Evolutionary conservation across 2,329 filamentous ascomycete genomes (phyloP).

Genomic region (Trichoderma citrinoviride): DNA sequence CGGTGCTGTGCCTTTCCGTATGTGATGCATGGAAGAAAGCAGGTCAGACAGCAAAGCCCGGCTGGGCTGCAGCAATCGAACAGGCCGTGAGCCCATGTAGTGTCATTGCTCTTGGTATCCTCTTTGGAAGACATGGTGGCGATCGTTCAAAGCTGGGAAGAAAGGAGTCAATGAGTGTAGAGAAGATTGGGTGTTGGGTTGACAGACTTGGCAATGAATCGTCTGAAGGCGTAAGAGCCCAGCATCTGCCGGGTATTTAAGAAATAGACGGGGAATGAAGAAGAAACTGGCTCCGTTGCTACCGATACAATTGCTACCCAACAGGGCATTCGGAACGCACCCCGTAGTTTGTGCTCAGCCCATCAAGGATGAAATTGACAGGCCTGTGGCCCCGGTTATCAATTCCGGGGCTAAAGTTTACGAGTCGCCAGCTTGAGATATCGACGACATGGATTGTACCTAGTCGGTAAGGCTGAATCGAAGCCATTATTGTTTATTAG

Average conservation of each 20-base stretch:
- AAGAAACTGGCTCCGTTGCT: no score
- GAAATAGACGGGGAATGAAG: no score
- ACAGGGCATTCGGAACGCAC: background rate
- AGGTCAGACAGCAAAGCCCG: constrained; percentile 44
- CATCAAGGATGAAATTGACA: background rate
- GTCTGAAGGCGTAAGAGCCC: background rate
- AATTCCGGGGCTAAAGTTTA: background rate
- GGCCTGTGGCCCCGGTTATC: background rate
- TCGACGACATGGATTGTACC: background rate
- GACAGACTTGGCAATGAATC: background rate
- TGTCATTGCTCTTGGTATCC: constrained; percentile 38
- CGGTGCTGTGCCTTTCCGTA: constrained; percentile 50
- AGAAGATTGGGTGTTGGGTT: no score
- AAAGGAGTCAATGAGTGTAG: background rate
- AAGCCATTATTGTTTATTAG: background rate
- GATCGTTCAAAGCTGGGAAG: background rate
- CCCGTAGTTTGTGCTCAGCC: background rate
- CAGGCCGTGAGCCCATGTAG: constrained; percentile 38
- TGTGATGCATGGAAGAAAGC: constrained; percentile 46
- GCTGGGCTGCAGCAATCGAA: constrained; percentile 47
- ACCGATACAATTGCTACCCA: background rate
- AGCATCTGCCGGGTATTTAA: background rate
- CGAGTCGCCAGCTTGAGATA: background rate
- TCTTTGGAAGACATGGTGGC: background rate
- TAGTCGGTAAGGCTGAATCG: constrained; percentile 1